phyloP scores from a whole-genome alignment of 2,329 filamentous ascomycete genomes.

The Botrytis tulipae region DNA sequence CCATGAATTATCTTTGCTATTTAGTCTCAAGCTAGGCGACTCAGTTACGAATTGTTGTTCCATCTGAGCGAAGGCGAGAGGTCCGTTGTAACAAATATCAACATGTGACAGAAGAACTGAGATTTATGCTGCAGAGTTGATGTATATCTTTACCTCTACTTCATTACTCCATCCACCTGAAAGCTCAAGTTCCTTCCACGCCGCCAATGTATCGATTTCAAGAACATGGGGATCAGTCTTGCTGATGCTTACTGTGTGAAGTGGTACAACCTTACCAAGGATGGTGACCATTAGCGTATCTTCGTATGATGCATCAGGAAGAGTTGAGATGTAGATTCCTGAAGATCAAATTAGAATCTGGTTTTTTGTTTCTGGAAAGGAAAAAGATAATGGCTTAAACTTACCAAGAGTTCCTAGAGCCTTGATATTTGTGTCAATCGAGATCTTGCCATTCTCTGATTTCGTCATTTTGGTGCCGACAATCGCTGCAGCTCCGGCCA shows the following conservation, averaged over 20 bases:
- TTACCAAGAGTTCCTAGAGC: constrained; percentile 72
- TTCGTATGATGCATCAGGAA: constrained; percentile 59
- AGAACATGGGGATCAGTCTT: constrained; percentile 58
- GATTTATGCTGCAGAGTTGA: constrained; percentile 24
- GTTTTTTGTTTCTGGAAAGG: neutral
- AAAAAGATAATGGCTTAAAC: constrained; percentile 29
- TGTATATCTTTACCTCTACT: constrained; percentile 54
- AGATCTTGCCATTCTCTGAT: constrained; percentile 58
- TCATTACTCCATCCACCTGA: constrained; percentile 78
- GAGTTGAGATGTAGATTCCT: constrained; percentile 75
- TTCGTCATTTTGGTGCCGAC: constrained; percentile 59
- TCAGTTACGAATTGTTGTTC: neutral
- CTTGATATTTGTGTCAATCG: constrained; percentile 70
- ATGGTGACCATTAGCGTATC: constrained; percentile 73
- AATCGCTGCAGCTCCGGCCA: constrained; percentile 83
- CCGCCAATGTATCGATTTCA: constrained; percentile 71
- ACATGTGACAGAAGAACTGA: neutral
- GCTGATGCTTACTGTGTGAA: constrained; percentile 61
- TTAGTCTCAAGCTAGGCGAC: neutral
- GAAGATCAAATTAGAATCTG: constrained; percentile 18
- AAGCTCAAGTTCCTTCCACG: constrained; percentile 74
- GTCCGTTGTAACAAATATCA: neutral
- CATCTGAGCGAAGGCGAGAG: neutral
- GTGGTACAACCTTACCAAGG: constrained; percentile 66
- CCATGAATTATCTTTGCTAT: neutral